Percentiles rank a stretch among this genome's conserved stretches.
phyloP scores from a whole-genome alignment of 257 asterid genomes.

The Petunia secreta region DNA sequence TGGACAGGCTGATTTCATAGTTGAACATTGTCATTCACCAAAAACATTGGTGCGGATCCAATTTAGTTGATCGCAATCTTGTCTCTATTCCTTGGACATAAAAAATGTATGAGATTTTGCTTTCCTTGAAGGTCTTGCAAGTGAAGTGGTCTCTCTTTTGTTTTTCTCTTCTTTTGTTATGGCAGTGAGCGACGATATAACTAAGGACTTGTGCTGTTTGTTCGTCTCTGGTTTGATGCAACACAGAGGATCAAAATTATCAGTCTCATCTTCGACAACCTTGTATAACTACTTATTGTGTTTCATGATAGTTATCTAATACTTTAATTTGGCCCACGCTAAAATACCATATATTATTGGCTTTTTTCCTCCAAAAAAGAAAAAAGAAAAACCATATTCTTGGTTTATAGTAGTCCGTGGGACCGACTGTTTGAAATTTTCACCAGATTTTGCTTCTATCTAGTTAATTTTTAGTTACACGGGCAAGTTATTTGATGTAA shows the following conservation, averaged over 20 bases:
- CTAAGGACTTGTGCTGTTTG: too few relatives aligned
- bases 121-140: too few relatives aligned
- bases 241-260: neutral
- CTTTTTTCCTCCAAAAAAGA: too few relatives aligned
- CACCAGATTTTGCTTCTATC: neutral
- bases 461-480: neutral
- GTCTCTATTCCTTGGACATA: too few relatives aligned
- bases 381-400: neutral
- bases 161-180: too few relatives aligned
- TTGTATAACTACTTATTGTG: neutral
- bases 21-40: constrained; percentile 1
- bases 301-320: neutral
- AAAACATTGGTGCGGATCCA: neutral
- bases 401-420: neutral
- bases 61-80: too few relatives aligned
- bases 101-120: too few relatives aligned
- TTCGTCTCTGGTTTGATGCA: too few relatives aligned
- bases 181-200: too few relatives aligned
- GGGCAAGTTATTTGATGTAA: neutral
- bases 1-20: neutral
- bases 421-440: neutral
- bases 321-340: neutral
- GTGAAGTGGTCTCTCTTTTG: too few relatives aligned
- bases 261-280: neutral
- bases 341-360: too few relatives aligned